Base-by-base conservation (phyloP, 768 basidiomycete genomes). In the Calocera viscosa region DNA sequence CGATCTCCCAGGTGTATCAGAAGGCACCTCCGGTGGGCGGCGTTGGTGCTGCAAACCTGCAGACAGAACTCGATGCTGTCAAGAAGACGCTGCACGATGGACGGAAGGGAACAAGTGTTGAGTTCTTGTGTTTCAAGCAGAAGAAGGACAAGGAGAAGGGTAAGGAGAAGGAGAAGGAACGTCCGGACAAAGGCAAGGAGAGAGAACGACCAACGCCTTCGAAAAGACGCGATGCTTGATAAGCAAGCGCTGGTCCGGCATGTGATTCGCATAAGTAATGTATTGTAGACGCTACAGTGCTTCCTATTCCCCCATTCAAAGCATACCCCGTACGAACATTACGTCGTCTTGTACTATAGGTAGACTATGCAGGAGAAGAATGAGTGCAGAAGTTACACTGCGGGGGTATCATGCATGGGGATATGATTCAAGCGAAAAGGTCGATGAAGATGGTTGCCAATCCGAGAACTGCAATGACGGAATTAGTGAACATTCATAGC, bases 371-470 rank as follows among this genome's bases (percentile, higher is more conserved):
- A 60, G 43, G 24, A 60, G 53, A 32, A 7, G 10, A 32, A 28
- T 12, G 53, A 60, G 30, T 16, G 30, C 16, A 26, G 53, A 60
- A 30, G 16, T 16, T 26, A 11, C 14, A 10, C 14, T 5, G 8
- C 24, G 10, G 26, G 22, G 53, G 24, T 28, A 60, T 60, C 53
- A 26, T 28, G 19, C 14, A 22, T 16, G 22, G 53, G 24, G 26
- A 26, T 7, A 26, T 32, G 53, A 60, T 28, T 60, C 43, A 60
- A 26, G 71, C 70, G 40, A 75, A 74, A 35, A 93, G 76, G 77
- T 94, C 92, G 35, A 95, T 91, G 49, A 93, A 80, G 72, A 95
- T 94, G 22, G 91, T 94, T 67, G 92, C 82, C 67, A 95, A 91
- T 39, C 93, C 93, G 53, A 95, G 84, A 41, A 93, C 90, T 89